Base-by-base conservation (phyloP, 2,329 filamentous ascomycete genomes). In the Cordyceps fumosorosea region DNA sequence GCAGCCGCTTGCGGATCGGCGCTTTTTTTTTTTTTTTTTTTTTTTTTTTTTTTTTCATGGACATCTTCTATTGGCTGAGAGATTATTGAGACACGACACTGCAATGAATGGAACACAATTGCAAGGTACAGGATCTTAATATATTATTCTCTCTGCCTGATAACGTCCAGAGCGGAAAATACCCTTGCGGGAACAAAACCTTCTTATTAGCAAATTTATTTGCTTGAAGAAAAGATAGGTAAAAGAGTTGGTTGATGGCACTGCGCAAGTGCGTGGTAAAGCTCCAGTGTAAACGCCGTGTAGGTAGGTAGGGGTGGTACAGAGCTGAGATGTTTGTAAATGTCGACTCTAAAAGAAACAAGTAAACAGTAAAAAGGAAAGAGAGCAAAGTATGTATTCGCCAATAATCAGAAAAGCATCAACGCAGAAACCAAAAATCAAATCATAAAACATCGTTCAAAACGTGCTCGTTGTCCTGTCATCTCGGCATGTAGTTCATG, bases 291-390 rank as follows among this genome's bases (percentile, higher is more conserved):
- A 42, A 57, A 57, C 45, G 56, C 56, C 56, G 45, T 50, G 26
- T 47, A 11, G 44, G 14, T 11, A 11, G 14, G 37, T 44, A 44
- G 40, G 29, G 29, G 18, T 48, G 37, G 47, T 34, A 34, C n/a
- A 57, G 45, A 58, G 45, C 29, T 58, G 56, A 34, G 45, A 50
- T 58, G 22, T 50, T 60, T 44, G 37, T 32, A 52, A 52, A 50
- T 32, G 45, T 45, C 57, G 34, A 42, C 48, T 60, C 57, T 24
- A 44, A 50, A n/a, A 24, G 16, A 4, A 14, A 24, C 64, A 51
- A 56, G 63, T 32, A 58, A 55, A 60, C 47, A 26, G 10, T 3
- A 56, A 51, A 61, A 44, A 37, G 22, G 11, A 12, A 24, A 29
- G 29, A 7, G 14, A 51, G 11, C n/a, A 52, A 45, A 62, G 24